Evolutionary conservation across 2,329 filamentous ascomycete genomes (phyloP).

Genomic region (Geosmithia flava): DNA sequence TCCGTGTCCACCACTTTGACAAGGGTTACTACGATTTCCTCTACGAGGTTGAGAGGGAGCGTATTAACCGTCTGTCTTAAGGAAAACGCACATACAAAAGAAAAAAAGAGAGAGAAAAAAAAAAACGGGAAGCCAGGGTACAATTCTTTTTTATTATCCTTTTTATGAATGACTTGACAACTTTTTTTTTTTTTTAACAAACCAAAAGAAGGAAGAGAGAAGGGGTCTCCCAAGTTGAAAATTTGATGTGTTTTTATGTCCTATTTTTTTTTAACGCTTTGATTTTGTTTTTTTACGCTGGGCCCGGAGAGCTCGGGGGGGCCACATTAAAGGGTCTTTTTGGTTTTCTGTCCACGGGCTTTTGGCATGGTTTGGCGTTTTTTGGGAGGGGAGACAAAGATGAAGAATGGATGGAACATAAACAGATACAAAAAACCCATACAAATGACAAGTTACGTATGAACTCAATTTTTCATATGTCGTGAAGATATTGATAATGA

Average conservation of each 20-base stretch:
- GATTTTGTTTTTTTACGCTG: background rate
- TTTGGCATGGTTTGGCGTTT: constrained; percentile 29
- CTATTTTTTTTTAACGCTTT: background rate
- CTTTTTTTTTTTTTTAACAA: background rate
- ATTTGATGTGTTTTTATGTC: background rate
- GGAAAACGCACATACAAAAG: constrained; percentile 3
- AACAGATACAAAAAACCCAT: background rate
- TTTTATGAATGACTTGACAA: background rate
- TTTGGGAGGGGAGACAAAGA: constrained; percentile 9
- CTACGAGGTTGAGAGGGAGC: constrained; percentile 95
- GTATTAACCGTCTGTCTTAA: constrained; percentile 31
- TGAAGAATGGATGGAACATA: background rate
- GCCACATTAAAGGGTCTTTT: background rate
- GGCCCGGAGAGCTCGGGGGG: background rate
- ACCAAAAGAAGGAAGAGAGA: background rate
- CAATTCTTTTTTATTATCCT: constrained; percentile 1
- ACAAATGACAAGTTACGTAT: too few species aligned
- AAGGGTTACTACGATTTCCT: constrained; percentile 97
- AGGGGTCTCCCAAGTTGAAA: too few species aligned
- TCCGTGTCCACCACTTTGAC: constrained; percentile 96
- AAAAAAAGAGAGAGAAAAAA: constrained; percentile 2
- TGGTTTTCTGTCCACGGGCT: constrained; percentile 25
- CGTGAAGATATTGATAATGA: background rate
- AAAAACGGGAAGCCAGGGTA: constrained; percentile 3
- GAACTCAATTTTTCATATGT: too few species aligned